Conservation (phyloP, 345 rosid genomes). For the Rhodomyrtus tomentosa region DNA sequence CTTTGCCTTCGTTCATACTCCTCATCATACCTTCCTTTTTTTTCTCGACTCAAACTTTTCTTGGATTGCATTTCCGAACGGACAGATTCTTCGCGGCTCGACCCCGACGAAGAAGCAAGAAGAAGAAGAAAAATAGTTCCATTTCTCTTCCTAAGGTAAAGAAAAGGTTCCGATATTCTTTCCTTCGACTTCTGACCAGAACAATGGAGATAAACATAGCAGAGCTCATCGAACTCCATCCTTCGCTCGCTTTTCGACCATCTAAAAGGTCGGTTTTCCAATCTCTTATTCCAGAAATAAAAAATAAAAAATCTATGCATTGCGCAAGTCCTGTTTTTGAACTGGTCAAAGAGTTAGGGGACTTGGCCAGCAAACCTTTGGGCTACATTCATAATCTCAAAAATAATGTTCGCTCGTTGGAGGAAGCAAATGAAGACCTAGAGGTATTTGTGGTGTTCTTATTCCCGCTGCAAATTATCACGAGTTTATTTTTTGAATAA, state of each 20-base stretch:
- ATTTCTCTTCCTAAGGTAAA: background rate
- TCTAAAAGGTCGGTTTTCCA: background rate
- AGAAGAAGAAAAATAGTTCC: background rate
- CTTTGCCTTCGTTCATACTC: background rate
- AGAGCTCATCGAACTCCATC: too few species aligned
- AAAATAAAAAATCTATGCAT: too few species aligned
- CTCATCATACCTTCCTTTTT: background rate
- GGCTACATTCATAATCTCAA: background rate
- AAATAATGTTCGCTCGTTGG: background rate
- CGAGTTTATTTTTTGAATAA: background rate
- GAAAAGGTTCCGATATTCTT: background rate
- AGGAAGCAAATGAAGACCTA: fast-evolving
- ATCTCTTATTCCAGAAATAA: background rate
- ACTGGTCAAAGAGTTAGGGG: too few species aligned
- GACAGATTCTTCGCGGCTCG: background rate
- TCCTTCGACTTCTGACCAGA: background rate
- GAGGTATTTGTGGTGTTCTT: too few species aligned
- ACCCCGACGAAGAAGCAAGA: background rate
- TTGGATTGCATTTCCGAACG: background rate
- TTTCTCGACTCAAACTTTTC: background rate
- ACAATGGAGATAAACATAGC: too few species aligned
- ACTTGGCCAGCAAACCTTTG: background rate
- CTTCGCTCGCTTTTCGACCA: too few species aligned
- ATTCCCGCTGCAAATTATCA: too few species aligned
- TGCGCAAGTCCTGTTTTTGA: too few species aligned